Conservation (phyloP, 2,329 filamentous ascomycete genomes). For the Fusarium torulosum region DNA sequence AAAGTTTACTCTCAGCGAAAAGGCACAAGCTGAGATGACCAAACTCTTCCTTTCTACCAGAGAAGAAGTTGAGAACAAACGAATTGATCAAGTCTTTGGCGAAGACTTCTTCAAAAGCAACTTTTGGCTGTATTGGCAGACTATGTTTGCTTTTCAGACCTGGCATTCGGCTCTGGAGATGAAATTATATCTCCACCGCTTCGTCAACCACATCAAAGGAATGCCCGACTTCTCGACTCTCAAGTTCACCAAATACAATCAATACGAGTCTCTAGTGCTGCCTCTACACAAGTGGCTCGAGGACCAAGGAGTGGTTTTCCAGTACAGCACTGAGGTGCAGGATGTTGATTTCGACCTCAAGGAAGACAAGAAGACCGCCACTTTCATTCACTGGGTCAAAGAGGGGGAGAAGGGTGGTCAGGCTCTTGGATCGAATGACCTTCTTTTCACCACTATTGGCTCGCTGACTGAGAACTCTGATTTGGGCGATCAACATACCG, state of each 20-base stretch:
- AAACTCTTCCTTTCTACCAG: constrained; percentile 8
- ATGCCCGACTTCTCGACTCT: constrained; percentile 14
- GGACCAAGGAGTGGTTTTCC: constrained; percentile 1
- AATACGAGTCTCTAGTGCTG: constrained; percentile 7
- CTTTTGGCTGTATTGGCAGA: constrained; percentile 17
- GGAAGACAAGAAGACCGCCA: background rate
- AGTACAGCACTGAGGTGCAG: constrained; percentile 5
- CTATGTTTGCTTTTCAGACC: constrained; percentile 12
- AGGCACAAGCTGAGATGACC: constrained; percentile 2
- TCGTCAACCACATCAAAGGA: constrained; percentile 13
- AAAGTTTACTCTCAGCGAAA: constrained; percentile 3
- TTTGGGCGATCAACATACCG: constrained; percentile 2
- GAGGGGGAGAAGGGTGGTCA: background rate
- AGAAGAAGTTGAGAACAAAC: constrained; percentile 1
- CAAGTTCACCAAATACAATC: constrained; percentile 9
- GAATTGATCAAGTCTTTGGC: background rate
- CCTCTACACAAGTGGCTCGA: constrained; percentile 3
- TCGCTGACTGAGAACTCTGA: constrained; percentile 10
- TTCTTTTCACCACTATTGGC: constrained; percentile 9
- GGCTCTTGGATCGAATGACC: background rate
- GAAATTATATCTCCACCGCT: constrained; percentile 6
- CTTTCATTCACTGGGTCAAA: constrained; percentile 2
- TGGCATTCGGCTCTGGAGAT: constrained; percentile 11
- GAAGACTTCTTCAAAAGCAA: constrained; percentile 10
- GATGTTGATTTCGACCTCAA: background rate